Conservation (phyloP, 768 basidiomycete species). For the Porphyrellus cyaneotinctus region DNA sequence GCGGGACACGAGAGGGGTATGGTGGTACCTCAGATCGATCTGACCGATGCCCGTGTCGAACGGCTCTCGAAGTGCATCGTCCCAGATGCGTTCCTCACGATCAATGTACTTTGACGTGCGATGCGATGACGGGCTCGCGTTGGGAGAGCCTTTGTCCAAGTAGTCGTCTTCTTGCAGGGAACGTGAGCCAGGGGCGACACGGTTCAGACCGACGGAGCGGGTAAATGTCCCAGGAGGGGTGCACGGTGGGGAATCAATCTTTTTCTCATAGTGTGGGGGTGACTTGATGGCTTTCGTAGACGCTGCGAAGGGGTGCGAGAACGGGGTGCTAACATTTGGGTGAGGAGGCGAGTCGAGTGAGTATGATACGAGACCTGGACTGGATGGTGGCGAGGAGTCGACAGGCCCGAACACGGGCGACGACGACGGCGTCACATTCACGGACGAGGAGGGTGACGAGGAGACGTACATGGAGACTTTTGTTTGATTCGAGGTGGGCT, state of each 20-base stretch:
- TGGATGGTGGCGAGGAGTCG: constrained; percentile 37
- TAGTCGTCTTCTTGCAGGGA: constrained; percentile 28
- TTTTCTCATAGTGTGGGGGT: constrained; percentile 45
- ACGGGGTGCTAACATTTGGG: not conserved
- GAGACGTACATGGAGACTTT: constrained; percentile 8
- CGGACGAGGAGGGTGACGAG: constrained; percentile 12
- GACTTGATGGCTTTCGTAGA: constrained; percentile 46
- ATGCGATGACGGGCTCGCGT: constrained; percentile 8
- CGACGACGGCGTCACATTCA: constrained; percentile 45
- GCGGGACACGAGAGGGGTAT: constrained; percentile 13
- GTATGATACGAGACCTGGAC: constrained; percentile 26
- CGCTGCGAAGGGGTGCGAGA: constrained; percentile 53
- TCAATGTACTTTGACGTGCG: constrained; percentile 22
- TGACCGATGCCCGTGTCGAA: constrained; percentile 47
- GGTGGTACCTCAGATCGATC: constrained; percentile 51
- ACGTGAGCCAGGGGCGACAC: constrained; percentile 8
- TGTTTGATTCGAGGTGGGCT: not conserved
- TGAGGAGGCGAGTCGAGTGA: constrained; percentile 32
- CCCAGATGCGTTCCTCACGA: constrained; percentile 43
- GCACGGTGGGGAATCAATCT: constrained; percentile 16
- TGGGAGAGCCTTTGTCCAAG: constrained; percentile 6
- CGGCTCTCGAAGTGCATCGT: constrained; percentile 39
- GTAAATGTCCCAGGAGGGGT: constrained; percentile 23
- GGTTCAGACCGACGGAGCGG: constrained; percentile 14
- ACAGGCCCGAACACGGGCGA: constrained; percentile 40